These are phyloP conservation scores for Talaromyces stipitatus DNA, from an alignment of 495 filamentous ascomycete species.

Conservation along the genomic window DNA sequence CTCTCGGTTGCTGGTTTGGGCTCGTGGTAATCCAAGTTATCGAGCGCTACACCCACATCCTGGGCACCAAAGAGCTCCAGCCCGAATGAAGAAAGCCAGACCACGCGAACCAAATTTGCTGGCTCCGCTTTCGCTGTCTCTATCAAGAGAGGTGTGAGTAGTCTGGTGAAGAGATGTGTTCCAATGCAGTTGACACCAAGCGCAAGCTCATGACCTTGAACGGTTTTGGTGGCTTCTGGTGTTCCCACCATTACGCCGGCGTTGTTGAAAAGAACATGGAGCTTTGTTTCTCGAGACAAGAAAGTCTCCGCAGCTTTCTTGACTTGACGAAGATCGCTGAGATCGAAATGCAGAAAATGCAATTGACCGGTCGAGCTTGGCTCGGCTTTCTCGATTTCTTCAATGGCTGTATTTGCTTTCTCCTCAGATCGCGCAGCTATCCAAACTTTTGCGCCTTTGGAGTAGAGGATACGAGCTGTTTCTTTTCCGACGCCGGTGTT, in stretches of 20 bases:
- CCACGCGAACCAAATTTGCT: not conserved
- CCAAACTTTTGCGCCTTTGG: slow-evolving; percentile 29
- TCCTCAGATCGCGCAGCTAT: slow-evolving; percentile 25
- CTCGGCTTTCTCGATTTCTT: slow-evolving; percentile 13
- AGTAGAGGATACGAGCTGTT: slow-evolving; percentile 34
- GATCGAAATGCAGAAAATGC: slow-evolving; percentile 33
- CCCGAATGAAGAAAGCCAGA: not conserved
- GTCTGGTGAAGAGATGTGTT: slow-evolving; percentile 36
- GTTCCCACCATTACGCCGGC: slow-evolving; percentile 40
- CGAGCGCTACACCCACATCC: not conserved
- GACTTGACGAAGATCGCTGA: slow-evolving; percentile 37
- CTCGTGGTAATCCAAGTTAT: not conserved
- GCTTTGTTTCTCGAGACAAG: slow-evolving; percentile 24
- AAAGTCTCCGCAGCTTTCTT: slow-evolving; percentile 33
- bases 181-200: slow-evolving; percentile 42
- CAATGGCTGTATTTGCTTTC: slow-evolving; percentile 25
- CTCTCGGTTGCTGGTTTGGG: slow-evolving; percentile 10
- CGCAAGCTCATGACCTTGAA: slow-evolving; percentile 37
- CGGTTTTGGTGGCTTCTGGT: slow-evolving; percentile 24
- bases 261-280: slow-evolving; percentile 46
- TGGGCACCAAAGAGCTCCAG: not conserved
- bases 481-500: slow-evolving; percentile 32
- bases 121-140: slow-evolving; percentile 22
- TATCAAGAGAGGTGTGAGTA: slow-evolving; percentile 36
- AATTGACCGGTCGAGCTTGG: slow-evolving; percentile 22